Conservation (phyloP, 805 yeast genomes). For the Lipomyces kockii region DNA sequence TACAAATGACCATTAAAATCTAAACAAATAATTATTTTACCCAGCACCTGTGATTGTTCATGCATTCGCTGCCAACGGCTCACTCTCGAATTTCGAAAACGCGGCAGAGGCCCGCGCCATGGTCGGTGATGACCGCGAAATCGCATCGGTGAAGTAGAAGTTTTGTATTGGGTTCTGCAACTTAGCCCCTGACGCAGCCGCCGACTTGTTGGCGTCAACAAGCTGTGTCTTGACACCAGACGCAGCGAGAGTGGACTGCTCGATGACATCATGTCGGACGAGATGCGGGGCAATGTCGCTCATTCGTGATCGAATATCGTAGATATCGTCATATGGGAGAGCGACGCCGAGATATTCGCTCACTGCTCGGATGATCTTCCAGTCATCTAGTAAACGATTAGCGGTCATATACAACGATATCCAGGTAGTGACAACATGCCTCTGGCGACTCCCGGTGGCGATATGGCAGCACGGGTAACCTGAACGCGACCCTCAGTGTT, state of each 20-base stretch:
- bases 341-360: conserved; percentile 73
- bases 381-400: conserved; percentile 59
- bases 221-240: conserved; percentile 58
- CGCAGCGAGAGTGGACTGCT: conserved; percentile 64
- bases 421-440: background rate
- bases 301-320: conserved; percentile 69
- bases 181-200: conserved; percentile 53
- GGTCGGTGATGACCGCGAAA: conserved; percentile 84
- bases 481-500: conserved; percentile 92
- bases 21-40: background rate
- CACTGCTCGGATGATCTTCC: conserved; percentile 84
- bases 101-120: conserved; percentile 82
- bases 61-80: conserved; percentile 36
- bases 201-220: conserved; percentile 45
- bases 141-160: conserved; percentile 87
- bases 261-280: conserved; percentile 73
- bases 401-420: background rate
- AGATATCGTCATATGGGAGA: conserved; percentile 75
- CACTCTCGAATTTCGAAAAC: conserved; percentile 23
- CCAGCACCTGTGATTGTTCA: conserved; percentile 4
- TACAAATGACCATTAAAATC: background rate
- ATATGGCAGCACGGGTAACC: conserved; percentile 81
- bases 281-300: conserved; percentile 81
- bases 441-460: conserved; percentile 86
- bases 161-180: conserved; percentile 75